Evolutionary conservation across 2,329 filamentous ascomycete species (phyloP).

Genomic region (Ascocoryne sarcoides): DNA sequence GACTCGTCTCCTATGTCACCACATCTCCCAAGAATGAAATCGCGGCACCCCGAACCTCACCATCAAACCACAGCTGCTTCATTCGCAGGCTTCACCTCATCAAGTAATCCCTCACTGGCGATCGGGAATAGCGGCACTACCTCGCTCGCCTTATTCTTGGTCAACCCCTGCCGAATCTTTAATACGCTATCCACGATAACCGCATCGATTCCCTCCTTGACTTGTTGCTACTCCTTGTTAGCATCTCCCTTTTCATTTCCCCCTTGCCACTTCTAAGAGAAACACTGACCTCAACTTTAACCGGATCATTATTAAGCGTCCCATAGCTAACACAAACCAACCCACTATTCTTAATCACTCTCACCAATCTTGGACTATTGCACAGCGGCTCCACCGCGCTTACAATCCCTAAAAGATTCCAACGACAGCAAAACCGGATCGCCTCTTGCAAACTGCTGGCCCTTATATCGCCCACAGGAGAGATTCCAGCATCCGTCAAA

Average conservation of each 20-base stretch:
- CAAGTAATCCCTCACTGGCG: not conserved
- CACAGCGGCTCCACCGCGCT: conserved; percentile 82
- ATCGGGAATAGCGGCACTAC: not conserved
- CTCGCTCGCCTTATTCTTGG: conserved; percentile 18
- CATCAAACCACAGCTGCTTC: not conserved
- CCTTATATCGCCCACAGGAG: conserved; percentile 74
- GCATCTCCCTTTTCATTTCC: not conserved
- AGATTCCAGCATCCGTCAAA: conserved; percentile 80
- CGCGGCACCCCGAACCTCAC: not conserved
- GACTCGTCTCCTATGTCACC: too few relatives aligned
- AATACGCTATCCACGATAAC: conserved; percentile 96
- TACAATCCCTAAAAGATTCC: conserved; percentile 91
- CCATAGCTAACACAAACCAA: conserved; percentile 94
- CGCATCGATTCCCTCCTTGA: conserved; percentile 90
- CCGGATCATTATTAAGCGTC: conserved; percentile 76
- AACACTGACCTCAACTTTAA: conserved; percentile 70
- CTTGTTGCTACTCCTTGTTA: conserved; percentile 46
- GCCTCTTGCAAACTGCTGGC: conserved; percentile 91
- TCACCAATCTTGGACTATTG: conserved; percentile 78
- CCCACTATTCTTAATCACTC: conserved; percentile 88
- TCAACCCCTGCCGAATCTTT: conserved; percentile 79
- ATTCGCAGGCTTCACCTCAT: not conserved
- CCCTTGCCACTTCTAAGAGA: not conserved
- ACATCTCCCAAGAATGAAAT: not conserved
- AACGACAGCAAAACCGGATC: conserved; percentile 84